These are phyloP conservation scores for Fusarium ambrosium DNA, from an alignment of 2,329 filamentous ascomycete genomes.

Conservation along the genomic window DNA sequence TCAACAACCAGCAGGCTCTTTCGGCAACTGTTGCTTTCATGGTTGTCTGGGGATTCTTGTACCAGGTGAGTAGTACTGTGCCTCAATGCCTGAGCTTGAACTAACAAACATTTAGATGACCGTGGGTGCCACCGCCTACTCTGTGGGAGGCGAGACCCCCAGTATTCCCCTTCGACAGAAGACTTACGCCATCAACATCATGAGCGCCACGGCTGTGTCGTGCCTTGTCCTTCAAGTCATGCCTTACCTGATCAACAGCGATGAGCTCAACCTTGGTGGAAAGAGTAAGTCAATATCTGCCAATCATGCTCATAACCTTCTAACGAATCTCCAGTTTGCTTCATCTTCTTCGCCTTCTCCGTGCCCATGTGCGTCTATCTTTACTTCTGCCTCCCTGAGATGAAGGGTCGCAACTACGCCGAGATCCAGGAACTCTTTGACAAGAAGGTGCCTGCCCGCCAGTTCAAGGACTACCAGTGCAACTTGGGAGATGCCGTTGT, in stretches of 20 bases:
- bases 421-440: conserved; percentile 36
- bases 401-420: conserved; percentile 40
- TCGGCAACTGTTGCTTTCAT: conserved; percentile 47
- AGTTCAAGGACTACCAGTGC: conserved; percentile 29
- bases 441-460: conserved; percentile 19
- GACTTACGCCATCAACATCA: conserved; percentile 52
- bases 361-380: conserved; percentile 51
- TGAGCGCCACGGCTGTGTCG: conserved; percentile 47
- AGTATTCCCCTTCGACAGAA: conserved; percentile 48
- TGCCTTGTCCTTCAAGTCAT: conserved; percentile 49
- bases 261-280: conserved; percentile 48
- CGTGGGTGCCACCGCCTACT: conserved; percentile 47
- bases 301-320: rapidly evolving
- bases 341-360: conserved; percentile 50
- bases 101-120: conserved; percentile 32
- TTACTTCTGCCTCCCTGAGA: conserved; percentile 54
- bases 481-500: conserved; percentile 21
- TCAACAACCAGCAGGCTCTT: conserved; percentile 36
- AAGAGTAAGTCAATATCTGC: conserved; percentile 34
- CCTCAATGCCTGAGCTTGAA: background rate
- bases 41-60: conserved; percentile 46
- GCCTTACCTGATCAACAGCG: conserved; percentile 47
- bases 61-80: conserved; percentile 33
- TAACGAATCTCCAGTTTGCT: conserved; percentile 38
- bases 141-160: conserved; percentile 48